Conservation (phyloP, 108 stramenopile species). For the Conticribra weissflogii region DNA sequence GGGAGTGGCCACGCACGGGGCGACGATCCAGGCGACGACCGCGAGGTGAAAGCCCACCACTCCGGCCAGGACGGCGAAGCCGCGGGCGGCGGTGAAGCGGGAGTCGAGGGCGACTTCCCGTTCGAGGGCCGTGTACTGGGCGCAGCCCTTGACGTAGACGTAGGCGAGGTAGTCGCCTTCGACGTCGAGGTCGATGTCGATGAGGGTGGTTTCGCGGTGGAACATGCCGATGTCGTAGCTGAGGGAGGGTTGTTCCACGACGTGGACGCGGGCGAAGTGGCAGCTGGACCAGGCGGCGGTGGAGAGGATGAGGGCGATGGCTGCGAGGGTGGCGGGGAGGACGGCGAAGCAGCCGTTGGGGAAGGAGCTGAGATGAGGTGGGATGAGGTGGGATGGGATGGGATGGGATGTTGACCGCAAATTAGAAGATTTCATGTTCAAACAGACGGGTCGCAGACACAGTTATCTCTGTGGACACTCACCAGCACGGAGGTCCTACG, state of each 20-base stretch:
- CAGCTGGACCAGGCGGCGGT: not conserved
- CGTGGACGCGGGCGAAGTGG: conserved; percentile 1
- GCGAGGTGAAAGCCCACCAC: not conserved
- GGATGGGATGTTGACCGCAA: too few species aligned
- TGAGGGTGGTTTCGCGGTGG: not conserved
- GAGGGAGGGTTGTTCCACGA: not conserved
- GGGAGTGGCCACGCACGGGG: conserved; percentile 5
- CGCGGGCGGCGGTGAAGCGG: not conserved
- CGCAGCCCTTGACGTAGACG: not conserved
- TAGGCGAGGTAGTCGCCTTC: not conserved
- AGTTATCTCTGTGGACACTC: too few species aligned
- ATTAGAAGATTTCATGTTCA: too few species aligned
- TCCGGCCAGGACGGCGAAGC: conserved; percentile 3
- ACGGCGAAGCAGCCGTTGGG: not conserved
- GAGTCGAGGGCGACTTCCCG: not conserved
- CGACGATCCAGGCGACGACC: conserved; percentile 3
- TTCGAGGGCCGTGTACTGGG: not conserved
- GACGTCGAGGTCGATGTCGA: not conserved
- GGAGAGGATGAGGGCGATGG: not conserved
- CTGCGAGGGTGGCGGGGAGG: not conserved
- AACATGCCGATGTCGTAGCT: conserved; percentile 2
- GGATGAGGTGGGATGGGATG: too few species aligned
- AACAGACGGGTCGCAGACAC: too few species aligned
- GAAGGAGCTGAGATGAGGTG: not conserved
- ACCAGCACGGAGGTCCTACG: too few species aligned